Evolutionary conservation across 2,329 filamentous ascomycete species (phyloP).

Genomic region (Penicillium paneum): DNA sequence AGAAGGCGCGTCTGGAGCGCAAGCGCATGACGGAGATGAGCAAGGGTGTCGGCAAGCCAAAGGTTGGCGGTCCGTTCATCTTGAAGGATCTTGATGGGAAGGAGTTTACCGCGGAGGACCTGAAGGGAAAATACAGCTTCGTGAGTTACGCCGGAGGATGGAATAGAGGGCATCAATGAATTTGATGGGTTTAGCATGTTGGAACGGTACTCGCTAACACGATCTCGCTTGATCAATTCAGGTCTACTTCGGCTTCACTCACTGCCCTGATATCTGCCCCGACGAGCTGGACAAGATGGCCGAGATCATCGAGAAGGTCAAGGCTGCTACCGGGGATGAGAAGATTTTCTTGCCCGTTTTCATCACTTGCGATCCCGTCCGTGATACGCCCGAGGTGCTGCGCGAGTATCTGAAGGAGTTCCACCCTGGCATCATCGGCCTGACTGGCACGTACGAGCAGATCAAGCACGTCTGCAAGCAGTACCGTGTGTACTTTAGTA

Average conservation of each 20-base stretch:
- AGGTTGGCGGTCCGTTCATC: constrained; percentile 84
- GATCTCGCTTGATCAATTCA: constrained; percentile 33
- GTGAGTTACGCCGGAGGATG: constrained; percentile 30
- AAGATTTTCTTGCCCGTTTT: constrained; percentile 71
- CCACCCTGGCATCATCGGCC: constrained; percentile 76
- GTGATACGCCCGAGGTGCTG: constrained; percentile 80
- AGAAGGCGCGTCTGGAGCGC: constrained; percentile 87
- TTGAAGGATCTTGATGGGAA: constrained; percentile 78
- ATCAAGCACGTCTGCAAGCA: constrained; percentile 93
- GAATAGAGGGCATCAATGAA: neutral
- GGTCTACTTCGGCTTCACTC: constrained; percentile 98
- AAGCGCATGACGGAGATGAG: constrained; percentile 85
- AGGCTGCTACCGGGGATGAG: constrained; percentile 37
- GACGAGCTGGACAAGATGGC: constrained; percentile 99
- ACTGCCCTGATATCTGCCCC: constrained; percentile 97
- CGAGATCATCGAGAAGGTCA: constrained; percentile 75
- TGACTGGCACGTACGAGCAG: constrained; percentile 91
- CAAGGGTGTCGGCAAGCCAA: constrained; percentile 88
- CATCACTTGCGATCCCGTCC: constrained; percentile 90
- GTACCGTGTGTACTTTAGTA: constrained; percentile 96
- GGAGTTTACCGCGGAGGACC: constrained; percentile 70
- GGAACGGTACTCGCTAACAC: constrained; percentile 1
- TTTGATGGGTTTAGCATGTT: neutral
- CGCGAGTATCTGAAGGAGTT: constrained; percentile 88
- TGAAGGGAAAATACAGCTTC: constrained; percentile 76